A percentile compares a stretch with the other conserved stretches of the same genome.
phyloP scores from a whole-genome alignment of 805 yeast genomes.

The Barnettozyma siamensis region DNA sequence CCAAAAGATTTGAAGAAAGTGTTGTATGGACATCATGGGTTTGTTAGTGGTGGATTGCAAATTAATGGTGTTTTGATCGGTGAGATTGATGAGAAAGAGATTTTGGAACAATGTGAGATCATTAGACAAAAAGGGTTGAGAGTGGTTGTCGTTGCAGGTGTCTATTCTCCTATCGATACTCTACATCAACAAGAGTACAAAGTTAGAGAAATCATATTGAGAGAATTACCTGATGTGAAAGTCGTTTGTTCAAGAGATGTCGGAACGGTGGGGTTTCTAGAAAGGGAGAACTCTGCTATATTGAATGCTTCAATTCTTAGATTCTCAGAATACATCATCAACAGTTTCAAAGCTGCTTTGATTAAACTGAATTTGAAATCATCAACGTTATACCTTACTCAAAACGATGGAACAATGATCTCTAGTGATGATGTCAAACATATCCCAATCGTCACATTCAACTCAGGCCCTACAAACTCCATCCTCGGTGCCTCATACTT shows the following conservation, averaged over 20 bases:
- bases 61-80: constrained; percentile 35
- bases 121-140: constrained; percentile 28
- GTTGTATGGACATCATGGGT: constrained; percentile 29
- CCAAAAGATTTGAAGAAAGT: constrained; percentile 31
- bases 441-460: constrained; percentile 41
- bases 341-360: constrained; percentile 31
- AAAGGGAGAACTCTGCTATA: constrained; percentile 41
- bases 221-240: constrained; percentile 29
- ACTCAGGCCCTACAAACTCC: constrained; percentile 45
- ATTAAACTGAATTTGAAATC: constrained; percentile 30
- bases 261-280: constrained; percentile 37
- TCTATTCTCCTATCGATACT: constrained; percentile 31
- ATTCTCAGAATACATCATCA: constrained; percentile 30
- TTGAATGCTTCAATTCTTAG: constrained; percentile 36
- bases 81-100: constrained; percentile 25
- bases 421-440: constrained; percentile 34
- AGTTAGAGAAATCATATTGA: constrained; percentile 27
- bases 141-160: constrained; percentile 34
- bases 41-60: constrained; percentile 33
- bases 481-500: constrained; percentile 44
- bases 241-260: constrained; percentile 34
- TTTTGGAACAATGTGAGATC: constrained; percentile 24
- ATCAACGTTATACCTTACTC: constrained; percentile 35
- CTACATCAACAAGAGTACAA: constrained; percentile 28
- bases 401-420: constrained; percentile 44